A percentile compares a stretch with the other conserved stretches of the same genome.
Evolutionary conservation across 176 grass and related monocot species (phyloP).

Genomic region (Juncus inflexus): DNA sequence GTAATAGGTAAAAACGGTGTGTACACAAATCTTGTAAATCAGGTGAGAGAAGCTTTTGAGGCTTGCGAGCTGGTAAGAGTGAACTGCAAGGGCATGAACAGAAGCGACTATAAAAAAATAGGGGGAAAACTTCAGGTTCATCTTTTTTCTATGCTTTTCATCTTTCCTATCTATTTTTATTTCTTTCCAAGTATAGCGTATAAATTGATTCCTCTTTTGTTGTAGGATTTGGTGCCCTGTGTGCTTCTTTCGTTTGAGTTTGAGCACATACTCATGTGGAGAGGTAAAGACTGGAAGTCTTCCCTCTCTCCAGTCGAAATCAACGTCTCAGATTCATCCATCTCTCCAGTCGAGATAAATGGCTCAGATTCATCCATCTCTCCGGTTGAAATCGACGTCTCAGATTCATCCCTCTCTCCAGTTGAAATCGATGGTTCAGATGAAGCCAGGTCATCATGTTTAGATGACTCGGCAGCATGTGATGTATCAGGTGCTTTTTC

Average conservation of each 20-base stretch:
- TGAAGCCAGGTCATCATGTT: slow-evolving; percentile 6
- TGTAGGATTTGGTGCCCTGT: slow-evolving; percentile 83
- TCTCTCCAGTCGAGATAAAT: slow-evolving; percentile 19
- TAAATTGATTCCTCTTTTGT: not conserved
- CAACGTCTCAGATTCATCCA: slow-evolving; percentile 20
- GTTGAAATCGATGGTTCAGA: not conserved
- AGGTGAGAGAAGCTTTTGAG: slow-evolving; percentile 89
- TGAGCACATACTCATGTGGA: slow-evolving; percentile 97
- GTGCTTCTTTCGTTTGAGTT: slow-evolving; percentile 73
- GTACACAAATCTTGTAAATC: slow-evolving; percentile 60
- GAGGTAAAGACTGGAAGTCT: slow-evolving; percentile 71
- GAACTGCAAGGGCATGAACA: slow-evolving; percentile 71
- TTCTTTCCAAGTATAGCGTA: too few species aligned
- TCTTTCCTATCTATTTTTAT: not conserved
- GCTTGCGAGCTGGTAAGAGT: slow-evolving; percentile 83
- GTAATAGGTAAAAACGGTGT: slow-evolving; percentile 87
- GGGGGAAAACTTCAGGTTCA: slow-evolving; percentile 85
- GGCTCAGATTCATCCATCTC: slow-evolving; percentile 2
- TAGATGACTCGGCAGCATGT: slow-evolving; percentile 6
- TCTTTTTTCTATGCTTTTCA: not conserved
- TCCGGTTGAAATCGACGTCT: not conserved
- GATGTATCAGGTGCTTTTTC: not conserved
- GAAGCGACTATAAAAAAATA: slow-evolving; percentile 86
- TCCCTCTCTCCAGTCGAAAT: slow-evolving; percentile 41
- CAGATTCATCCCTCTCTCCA: not conserved